These are phyloP conservation scores for Ceratocystis harringtonii DNA, from an alignment of 2,329 filamentous ascomycete genomes.

Conservation along the genomic window DNA sequence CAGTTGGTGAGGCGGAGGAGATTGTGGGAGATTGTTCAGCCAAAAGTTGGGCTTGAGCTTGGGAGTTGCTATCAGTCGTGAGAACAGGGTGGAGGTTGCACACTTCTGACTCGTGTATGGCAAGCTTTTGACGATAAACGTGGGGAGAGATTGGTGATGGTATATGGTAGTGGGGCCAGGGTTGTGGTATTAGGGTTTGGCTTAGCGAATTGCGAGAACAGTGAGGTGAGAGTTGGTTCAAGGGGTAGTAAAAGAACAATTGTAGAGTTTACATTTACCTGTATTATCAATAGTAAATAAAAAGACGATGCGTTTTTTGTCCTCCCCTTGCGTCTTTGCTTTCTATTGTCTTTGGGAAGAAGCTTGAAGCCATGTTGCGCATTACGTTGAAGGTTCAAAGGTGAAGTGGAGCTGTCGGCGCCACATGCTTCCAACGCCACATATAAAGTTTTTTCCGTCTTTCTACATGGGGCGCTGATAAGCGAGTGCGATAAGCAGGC, in stretches of 20 bases:
- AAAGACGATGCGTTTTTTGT: no score
- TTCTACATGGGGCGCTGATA: neutral
- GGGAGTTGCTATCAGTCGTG: neutral
- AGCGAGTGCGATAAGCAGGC: neutral
- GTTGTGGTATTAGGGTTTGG: neutral
- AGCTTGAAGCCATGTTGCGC: neutral
- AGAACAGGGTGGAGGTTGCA: no score
- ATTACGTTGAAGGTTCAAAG: neutral
- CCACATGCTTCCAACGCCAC: neutral
- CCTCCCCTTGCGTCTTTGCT: neutral
- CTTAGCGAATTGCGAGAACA: no score
- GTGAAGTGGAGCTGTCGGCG: neutral
- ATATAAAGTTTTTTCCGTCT: neutral
- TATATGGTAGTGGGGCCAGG: neutral
- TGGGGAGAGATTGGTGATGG: no score
- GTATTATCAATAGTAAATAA: no score
- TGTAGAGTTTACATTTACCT: no score
- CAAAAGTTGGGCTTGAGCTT: neutral
- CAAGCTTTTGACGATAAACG: no score
- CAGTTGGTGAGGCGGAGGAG: neutral
- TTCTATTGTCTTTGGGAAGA: neutral
- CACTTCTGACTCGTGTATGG: no score
- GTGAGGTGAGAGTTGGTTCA: no score
- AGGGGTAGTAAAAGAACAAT: no score
- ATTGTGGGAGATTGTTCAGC: neutral